A percentile compares a stretch with the other conserved stretches of the same genome.
Evolutionary conservation across 2,329 filamentous ascomycete genomes (phyloP).

Genomic region (Stagonosporopsis rhizophila): DNA sequence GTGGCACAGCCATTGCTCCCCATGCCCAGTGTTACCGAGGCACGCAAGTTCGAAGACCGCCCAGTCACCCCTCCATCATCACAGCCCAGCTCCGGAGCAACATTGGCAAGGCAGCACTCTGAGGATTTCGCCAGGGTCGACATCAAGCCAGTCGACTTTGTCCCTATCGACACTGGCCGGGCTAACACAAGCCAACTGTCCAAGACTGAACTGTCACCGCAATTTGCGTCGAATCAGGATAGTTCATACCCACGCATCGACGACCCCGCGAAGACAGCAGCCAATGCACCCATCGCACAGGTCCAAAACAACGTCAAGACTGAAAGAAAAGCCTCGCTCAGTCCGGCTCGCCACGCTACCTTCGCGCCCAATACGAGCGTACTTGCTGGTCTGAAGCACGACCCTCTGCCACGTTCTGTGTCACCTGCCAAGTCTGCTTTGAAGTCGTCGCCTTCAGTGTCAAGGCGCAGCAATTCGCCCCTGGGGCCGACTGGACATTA

Average conservation of each 20-base stretch:
- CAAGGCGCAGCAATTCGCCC: constrained; percentile 51
- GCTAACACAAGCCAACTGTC: constrained; percentile 30
- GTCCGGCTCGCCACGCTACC: constrained; percentile 71
- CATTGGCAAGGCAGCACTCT: constrained; percentile 24
- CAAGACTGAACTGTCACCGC: constrained; percentile 28
- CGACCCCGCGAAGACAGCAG: constrained; percentile 17
- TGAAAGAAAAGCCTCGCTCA: constrained; percentile 55
- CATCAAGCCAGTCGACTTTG: constrained; percentile 14
- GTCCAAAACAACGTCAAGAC: constrained; percentile 29
- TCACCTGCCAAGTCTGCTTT: constrained; percentile 81
- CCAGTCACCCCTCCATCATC: constrained; percentile 14
- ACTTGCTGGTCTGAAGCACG: constrained; percentile 65
- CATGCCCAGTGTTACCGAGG: constrained; percentile 5
- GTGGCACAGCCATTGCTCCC: constrained; percentile 19
- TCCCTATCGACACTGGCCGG: constrained; percentile 25
- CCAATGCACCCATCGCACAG: constrained; percentile 16
- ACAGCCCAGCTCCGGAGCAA: constrained; percentile 8
- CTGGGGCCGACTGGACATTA: constrained; percentile 60
- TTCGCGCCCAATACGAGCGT: constrained; percentile 67
- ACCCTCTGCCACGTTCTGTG: constrained; percentile 72
- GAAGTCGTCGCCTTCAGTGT: constrained; percentile 68
- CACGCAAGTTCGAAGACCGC: constrained; percentile 14
- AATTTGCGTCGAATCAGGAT: constrained; percentile 35
- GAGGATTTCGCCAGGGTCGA: constrained; percentile 58
- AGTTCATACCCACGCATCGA: constrained; percentile 35